Evolutionary conservation across 768 basidiomycete genomes (phyloP), one percentile per base, ranked within the genome.

Genomic region (Tricholoma saponaceum): DNA sequence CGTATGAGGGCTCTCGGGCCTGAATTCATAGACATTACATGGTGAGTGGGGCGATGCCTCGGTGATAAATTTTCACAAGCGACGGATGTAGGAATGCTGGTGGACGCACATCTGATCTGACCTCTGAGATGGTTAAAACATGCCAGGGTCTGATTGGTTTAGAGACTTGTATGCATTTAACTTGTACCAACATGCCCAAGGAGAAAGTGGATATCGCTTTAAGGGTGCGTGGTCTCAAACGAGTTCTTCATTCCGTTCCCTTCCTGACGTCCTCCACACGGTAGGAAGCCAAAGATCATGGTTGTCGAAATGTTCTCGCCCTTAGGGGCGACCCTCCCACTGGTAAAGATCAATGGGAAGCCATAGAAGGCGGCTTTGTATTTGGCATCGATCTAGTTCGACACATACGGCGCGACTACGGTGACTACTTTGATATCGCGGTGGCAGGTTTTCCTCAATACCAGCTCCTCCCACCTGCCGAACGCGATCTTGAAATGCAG

Each of bases 21-120:
- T 8, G 96, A 97, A 70, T 99, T 99, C 69, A 90, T 98, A 64
- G 96, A 98, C 70, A 96, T 98, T 67, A 98, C 96, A 70, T 98
- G 93, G 93, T 86, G 59, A 49, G 78, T 58, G 10, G 52, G 43
- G 54, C 54, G 59, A 62, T 49, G 30, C 18, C 7, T 22, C 16
- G 33, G 28, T 44, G 12, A 28, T 33, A 23, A 41, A 22, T 28
- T 41, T 41, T 51, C 12, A 32, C 53, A 55, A 39, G 55, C 54
- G 56, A 39, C 26, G 30, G 47, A 51, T 56, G 10, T 61, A 97
- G 95, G 95, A 96, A 96, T 76, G 95, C 95, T 54, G 95, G 95
- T 55, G 95, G 95, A 54, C 84, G 95, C 59, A 96, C 95, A 33
- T 96, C 95, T 43, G 95, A 97, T 66, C 74, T 98, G 57, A 96